Percentiles rank a stretch among this genome's conserved stretches.
These are phyloP conservation scores for Pseudohyphozyma bogoriensis DNA, from an alignment of 768 basidiomycete genomes.

Conservation along the genomic window DNA sequence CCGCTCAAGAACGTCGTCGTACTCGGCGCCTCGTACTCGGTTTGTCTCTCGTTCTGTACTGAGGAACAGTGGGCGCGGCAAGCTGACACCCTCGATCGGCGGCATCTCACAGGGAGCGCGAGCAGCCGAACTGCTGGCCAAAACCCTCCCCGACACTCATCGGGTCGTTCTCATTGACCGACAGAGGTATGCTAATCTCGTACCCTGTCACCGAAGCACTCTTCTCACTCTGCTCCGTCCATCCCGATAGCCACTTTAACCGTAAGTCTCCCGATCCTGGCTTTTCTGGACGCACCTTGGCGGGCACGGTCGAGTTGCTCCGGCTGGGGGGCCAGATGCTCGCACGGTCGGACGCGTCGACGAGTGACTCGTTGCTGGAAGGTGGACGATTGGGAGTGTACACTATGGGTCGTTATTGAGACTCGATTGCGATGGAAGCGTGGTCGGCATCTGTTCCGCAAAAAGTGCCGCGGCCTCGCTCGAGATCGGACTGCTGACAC, in stretches of 20 bases:
- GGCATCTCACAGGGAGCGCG: no score
- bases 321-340: neutral
- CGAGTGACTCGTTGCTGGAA: neutral
- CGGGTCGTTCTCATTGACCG: slow-evolving; percentile 32
- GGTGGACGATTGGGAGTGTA: no score
- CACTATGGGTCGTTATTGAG: no score
- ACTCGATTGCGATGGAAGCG: no score
- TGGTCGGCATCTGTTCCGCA: no score
- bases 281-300: no score
- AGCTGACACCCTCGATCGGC: neutral
- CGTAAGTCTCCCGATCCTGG: slow-evolving; percentile 15
- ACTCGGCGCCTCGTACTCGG: slow-evolving; percentile 15
- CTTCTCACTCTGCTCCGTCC: neutral
- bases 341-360: neutral
- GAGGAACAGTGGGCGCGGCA: no score
- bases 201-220: neutral
- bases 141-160: slow-evolving; percentile 19
- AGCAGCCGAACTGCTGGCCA: slow-evolving; percentile 25
- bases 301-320: no score
- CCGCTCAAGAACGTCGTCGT: slow-evolving; percentile 27
- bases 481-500: neutral
- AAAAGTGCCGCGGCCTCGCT: no score
- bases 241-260: slow-evolving; percentile 30
- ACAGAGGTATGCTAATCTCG: slow-evolving; percentile 18
- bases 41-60: neutral